phyloP scores from a whole-genome alignment of 2,329 filamentous ascomycete species.

The Verticillium tricorpus region DNA sequence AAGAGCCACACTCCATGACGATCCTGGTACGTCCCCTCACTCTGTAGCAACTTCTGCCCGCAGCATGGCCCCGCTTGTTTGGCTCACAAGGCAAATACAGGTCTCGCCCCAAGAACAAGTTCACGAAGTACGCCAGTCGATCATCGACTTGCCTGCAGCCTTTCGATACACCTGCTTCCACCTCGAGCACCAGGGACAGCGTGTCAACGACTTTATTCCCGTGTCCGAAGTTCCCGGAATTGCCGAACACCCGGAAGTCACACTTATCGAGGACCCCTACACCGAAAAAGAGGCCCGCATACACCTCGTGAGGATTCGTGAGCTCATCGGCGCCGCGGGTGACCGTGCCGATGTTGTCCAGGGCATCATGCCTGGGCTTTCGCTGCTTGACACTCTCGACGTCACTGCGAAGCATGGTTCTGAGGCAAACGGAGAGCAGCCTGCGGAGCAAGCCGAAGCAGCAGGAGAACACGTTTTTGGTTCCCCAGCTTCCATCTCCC shows the following conservation, averaged over 20 bases:
- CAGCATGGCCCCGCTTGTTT: not conserved
- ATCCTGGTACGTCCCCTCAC: constrained; percentile 66
- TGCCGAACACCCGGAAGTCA: constrained; percentile 70
- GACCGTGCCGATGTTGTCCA: constrained; percentile 83
- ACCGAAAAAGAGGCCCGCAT: constrained; percentile 97
- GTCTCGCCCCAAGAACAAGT: constrained; percentile 92
- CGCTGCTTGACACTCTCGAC: constrained; percentile 77
- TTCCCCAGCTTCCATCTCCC: constrained; percentile 61
- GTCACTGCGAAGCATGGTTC: constrained; percentile 33
- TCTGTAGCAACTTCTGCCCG: not conserved
- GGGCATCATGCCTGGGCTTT: constrained; percentile 78
- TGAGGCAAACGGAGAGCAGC: constrained; percentile 39
- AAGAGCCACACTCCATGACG: constrained; percentile 72
- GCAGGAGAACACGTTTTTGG: constrained; percentile 56
- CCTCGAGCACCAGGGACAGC: constrained; percentile 81
- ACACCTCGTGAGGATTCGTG: constrained; percentile 85
- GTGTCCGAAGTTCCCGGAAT: constrained; percentile 84
- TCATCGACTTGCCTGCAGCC: constrained; percentile 87
- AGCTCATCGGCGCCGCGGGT: constrained; percentile 88
- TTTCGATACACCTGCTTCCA: constrained; percentile 99
- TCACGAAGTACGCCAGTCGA: constrained; percentile 93
- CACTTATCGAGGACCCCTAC: constrained; percentile 88
- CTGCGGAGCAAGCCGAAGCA: constrained; percentile 12
- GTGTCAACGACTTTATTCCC: constrained; percentile 92
- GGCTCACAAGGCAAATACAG: constrained; percentile 34